Evolutionary conservation across 2,329 filamentous ascomycete genomes (phyloP), one percentile per base, ranked within the genome.

Genomic region (Amauroascus niger): DNA sequence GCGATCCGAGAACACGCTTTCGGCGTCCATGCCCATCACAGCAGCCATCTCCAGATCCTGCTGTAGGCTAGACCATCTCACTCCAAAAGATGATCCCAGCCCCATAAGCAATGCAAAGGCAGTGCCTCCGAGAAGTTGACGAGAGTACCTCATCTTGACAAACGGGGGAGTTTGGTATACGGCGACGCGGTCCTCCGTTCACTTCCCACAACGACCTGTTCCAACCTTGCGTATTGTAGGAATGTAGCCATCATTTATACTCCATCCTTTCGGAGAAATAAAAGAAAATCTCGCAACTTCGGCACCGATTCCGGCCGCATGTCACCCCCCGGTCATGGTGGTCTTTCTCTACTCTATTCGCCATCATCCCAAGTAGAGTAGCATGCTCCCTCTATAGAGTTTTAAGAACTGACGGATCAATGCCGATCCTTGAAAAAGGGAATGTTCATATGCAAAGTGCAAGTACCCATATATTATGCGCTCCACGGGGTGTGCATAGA

Each of bases 51-150:
- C 52, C 11, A 54, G 16, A 35, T 57, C 55, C n/a, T 43, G 46
- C 14, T 46, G 26, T 14, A 54, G 22, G 20, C 30, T 52, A 7
- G 48, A 41, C 46, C 37, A 47, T 50, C 33, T n/a, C 6, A 24
- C 5, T 22, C 52, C 52, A 30, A 57, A 48, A 11, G 32, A 39
- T 18, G 55, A 52, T 3, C 51, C 52, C 8, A 49, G 35, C 9
- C 55, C 55, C n/a, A 44, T 28, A 14, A 57, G 48, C 20, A 52
- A 41, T 41, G 55, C 51, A 43, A 54, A 35, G 52, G 55, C 52
- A 53, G 54, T 28, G 30, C 50, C 51, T 37, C 51, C 50, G 52
- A 57, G 47, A 47, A 54, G 39, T 32, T 53, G 52, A 22, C 22
- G 43, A 39, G 55, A 39, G 40, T 48, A 49, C 51, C 49, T 57